Evolutionary conservation across 179 eudicot genomes (phyloP), one percentile per base, ranked within the genome.

Genomic region (Heliamphora pulchella): DNA sequence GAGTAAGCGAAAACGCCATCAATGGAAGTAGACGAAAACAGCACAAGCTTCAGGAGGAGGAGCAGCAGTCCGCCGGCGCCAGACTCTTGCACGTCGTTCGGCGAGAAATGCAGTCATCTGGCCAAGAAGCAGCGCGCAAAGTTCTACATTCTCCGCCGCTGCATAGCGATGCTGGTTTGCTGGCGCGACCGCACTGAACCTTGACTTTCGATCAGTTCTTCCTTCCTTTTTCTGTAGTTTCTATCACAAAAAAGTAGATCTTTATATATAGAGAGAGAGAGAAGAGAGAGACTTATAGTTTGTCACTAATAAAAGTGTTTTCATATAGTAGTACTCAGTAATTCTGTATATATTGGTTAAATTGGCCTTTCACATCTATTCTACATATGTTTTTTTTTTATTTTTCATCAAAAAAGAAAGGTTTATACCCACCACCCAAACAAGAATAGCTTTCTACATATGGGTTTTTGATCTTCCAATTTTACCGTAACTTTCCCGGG

Each of bases 101-200:
- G 87, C 48, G 79, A 89, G 87, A 91, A 85, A 78, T 90, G 92
- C 75, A 85, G 91, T 55, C 88, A 86, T 65, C 80, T 86, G 44
- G 92, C 89, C 59, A 91, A 88, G 86, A 86, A 88, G 82, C 91
- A 91, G 81, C 79, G 89, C 54, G 91, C 93, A 7, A 91, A 87
- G 76, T 89, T 91, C 79, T 91, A 91, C 82, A 90, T 91, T 76
- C 87, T 91, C 71, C 88, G 96, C 9, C 91, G 96, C 4, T 91
- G 96, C 79, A 81, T 91, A 13, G 89, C 90, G 10, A 83, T 91
- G 81, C 87, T 90, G 47, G 83, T 91, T 13, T 91, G 96, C 80
- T 90, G 91, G 90, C 90, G 76, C 71, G 93, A 91, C 8, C 84
- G 84, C 43, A 80, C 72, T 20, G 91, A 91, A 51, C 80, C 79